Base-by-base conservation (phyloP, 768 basidiomycete species). In the Termitomyces sp. region DNA sequence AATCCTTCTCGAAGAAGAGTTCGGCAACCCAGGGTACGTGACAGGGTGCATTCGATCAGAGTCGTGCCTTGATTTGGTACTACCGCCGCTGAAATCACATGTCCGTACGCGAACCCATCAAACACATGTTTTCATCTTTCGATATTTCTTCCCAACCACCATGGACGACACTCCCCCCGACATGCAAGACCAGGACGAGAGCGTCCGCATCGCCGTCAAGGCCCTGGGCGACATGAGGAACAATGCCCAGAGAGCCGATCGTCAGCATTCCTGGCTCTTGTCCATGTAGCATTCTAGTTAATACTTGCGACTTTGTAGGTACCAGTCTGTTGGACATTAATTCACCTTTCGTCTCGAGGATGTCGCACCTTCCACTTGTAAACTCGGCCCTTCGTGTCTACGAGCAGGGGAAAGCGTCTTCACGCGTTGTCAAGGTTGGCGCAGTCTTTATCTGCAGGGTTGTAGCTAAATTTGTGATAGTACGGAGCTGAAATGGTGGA, bases 401-500 rank as follows among this genome's bases (percentile, higher is more conserved):
- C 63, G 91, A 93, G 68, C 85, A 91, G 20, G 86, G 87, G 46
- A 95, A 94, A 71, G 89, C 88, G 7, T 85, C 83, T 63, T 93
- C 91, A 11, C 77, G 89, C 37, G 89, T 94, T 47, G 90, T 95
- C 63, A 93, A 94, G 79, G 92, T 91, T 54, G 77, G 68, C 54
- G 16, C 34, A 47, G 31, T 46, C 20, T 31, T 37, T 18, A 18
- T 36, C 20, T 51, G 53, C n/a, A n/a, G n/a, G 30, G 8, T 54
- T 30, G 36, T 52, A 36, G 60, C 55, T 55, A 33, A 56, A 44
- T 53, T 70, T 70, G 59, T 66, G 55, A 69, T 68, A 93, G 91
- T 93, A 92, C 67, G 90, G 93, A 51, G 91, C 89, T 18, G 88
- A 89, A 71, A 88, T 93, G 81, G 82, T 93, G 74, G 93, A 93